Evolutionary conservation across 2,329 filamentous ascomycete genomes (phyloP).

Genomic region (Escovopsis weberi): DNA sequence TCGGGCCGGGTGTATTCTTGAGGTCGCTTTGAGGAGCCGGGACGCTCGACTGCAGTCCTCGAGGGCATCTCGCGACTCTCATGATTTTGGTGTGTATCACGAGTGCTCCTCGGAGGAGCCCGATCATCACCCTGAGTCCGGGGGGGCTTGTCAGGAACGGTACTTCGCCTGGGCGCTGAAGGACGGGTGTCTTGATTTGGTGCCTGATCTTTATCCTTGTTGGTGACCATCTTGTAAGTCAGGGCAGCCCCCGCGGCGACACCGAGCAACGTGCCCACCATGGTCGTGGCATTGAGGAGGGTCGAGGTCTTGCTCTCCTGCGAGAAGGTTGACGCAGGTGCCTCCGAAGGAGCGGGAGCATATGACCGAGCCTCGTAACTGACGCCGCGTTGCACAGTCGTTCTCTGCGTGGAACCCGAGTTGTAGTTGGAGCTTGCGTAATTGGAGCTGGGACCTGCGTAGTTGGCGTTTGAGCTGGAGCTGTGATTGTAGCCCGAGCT

Average conservation of each 20-base stretch:
- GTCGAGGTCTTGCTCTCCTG: constrained; percentile 22
- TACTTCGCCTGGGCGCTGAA: constrained; percentile 27
- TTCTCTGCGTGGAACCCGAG: background rate
- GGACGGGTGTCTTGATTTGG: constrained; percentile 22
- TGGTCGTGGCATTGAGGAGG: constrained; percentile 42
- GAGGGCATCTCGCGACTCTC: background rate
- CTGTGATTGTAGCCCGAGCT: too few species aligned
- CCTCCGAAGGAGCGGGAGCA: background rate
- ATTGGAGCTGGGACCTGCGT: background rate
- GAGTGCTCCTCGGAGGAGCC: background rate
- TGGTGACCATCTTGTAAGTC: constrained; percentile 52
- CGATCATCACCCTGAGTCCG: background rate
- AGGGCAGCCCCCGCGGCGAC: constrained; percentile 52
- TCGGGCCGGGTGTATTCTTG: background rate
- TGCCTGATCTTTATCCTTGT: constrained; percentile 27
- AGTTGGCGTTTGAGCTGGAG: background rate
- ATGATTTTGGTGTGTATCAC: background rate
- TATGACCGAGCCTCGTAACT: background rate
- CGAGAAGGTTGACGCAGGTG: constrained; percentile 10
- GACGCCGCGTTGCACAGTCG: background rate
- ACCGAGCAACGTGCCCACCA: constrained; percentile 64
- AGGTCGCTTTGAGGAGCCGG: background rate
- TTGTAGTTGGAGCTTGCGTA: background rate
- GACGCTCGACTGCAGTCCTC: background rate
- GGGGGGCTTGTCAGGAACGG: constrained; percentile 25